Evolutionary conservation across 345 rosid species (phyloP).

Genomic region (Gossypium rotundifolium): DNA sequence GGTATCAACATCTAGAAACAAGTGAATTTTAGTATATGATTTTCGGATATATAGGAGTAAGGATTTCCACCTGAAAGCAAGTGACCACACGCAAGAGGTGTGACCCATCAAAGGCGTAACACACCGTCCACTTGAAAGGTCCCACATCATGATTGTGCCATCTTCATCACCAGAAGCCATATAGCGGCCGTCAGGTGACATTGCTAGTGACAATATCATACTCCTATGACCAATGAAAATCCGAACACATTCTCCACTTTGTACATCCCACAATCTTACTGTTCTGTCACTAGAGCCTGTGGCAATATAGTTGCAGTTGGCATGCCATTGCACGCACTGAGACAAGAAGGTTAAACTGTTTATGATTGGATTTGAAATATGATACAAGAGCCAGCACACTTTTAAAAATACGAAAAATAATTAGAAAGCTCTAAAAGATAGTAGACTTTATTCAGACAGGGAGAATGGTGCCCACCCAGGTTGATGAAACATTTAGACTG

Average conservation of each 20-base stretch:
- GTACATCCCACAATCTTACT: conserved; percentile 89
- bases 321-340: conserved; percentile 98
- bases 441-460: not conserved
- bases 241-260: conserved; percentile 85
- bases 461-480: not conserved
- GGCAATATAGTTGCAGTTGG: conserved; percentile 90
- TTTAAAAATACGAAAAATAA: not conserved
- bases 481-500: not conserved
- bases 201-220: conserved; percentile 76
- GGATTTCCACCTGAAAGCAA: conserved; percentile 64
- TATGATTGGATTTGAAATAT: not conserved
- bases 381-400: not conserved
- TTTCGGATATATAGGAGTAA: not conserved
- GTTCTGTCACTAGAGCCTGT: conserved; percentile 95
- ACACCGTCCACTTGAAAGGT: conserved; percentile 85
- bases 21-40: not conserved
- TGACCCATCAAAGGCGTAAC: conserved; percentile 92
- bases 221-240: conserved; percentile 80
- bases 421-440: not conserved
- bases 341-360: conserved; percentile 16
- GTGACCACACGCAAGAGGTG: conserved; percentile 84
- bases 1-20: not conserved
- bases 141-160: conserved; percentile 99
- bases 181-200: conserved; percentile 92
- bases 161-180: conserved; percentile 99